Evolutionary conservation across 2,329 filamentous ascomycete genomes (phyloP), one percentile per base, ranked within the genome.

Genomic region (Cyphellophora europaea): DNA sequence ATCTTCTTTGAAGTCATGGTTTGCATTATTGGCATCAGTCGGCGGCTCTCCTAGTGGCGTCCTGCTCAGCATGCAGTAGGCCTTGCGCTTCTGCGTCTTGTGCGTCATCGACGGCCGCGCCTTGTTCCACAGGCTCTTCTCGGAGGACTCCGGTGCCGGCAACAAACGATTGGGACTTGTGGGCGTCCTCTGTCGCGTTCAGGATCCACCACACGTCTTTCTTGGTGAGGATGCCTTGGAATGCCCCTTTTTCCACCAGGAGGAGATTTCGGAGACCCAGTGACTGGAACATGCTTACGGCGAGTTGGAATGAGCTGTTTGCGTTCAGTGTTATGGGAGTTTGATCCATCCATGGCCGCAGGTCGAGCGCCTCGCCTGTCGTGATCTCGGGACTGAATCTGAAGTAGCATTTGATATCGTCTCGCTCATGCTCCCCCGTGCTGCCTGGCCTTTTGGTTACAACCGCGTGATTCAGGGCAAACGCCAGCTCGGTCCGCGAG

Each of bases 311-410:
- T 40, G 71, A 80, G 11, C 79, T 78, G 43, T 78, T 74, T 14
- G 77, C 78, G 27, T 86, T 83, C 12, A 96, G 69, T 1, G 91
- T 96, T 30, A 98, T 82, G 1, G 91, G 91, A 0, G 91, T 98
- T 58, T 95, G 89, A 58, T 98, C 91, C 87, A 98, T 95, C 91
- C 91, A 98, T 2, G 88, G 88, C 5, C 89, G 71, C 8, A 98
- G 71, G 59, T 98, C 91, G 25, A 98, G 75, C 1, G 81, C 87
- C 11, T 76, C 71, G 13, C 72, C 67, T 51, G 93, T 85, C 1
- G 82, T 80, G 8, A 8, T 25, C 35, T 89, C 77, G 2, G 83
- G 79, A 52, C 88, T 82, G 53, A 93, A 84, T 1, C 76, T 72
- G 61, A 98, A 95, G 59, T 82, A 87, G 28, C 81, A 80, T 54